Percentiles rank a stretch among this genome's conserved stretches.
Evolutionary conservation across 2,329 filamentous ascomycete species (phyloP).

Genomic region (Colletotrichum zoysiae): DNA sequence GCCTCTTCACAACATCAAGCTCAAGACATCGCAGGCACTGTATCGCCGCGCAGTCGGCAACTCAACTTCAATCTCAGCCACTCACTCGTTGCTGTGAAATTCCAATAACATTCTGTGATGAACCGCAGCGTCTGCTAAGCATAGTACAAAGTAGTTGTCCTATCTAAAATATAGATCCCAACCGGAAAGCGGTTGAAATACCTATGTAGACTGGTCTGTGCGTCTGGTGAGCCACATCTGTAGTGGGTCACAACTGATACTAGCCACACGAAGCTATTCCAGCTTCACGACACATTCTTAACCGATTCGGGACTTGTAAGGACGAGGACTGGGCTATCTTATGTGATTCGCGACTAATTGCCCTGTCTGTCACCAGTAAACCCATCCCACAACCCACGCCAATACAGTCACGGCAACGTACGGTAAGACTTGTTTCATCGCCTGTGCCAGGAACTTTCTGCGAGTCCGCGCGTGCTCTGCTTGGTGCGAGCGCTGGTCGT

Average conservation of each 20-base stretch:
- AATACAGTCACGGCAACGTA: neutral
- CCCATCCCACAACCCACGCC: neutral
- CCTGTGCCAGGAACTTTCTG: neutral
- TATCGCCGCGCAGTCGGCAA: neutral
- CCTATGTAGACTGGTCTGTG: too few relatives aligned
- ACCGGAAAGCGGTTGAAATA: too few relatives aligned
- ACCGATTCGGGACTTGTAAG: neutral
- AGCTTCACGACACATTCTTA: too few relatives aligned
- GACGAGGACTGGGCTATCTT: too few relatives aligned
- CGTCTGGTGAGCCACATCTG: too few relatives aligned
- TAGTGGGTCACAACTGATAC: too few relatives aligned
- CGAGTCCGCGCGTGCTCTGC: neutral
- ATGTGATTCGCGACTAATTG: neutral
- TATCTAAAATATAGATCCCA: too few relatives aligned
- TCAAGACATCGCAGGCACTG: neutral
- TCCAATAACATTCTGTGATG: too few relatives aligned
- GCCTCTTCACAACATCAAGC: neutral
- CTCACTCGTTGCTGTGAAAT: neutral
- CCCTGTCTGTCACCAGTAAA: neutral
- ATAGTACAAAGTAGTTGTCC: too few relatives aligned
- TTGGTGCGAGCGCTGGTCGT: slow-evolving; percentile 45
- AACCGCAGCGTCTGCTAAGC: too few relatives aligned
- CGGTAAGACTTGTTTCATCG: neutral
- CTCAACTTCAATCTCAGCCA: neutral
- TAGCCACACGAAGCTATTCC: too few relatives aligned